These are phyloP conservation scores for Rhipidocladum racemiflorum DNA, from an alignment of 176 grass and related monocot genomes.

Conservation along the genomic window DNA sequence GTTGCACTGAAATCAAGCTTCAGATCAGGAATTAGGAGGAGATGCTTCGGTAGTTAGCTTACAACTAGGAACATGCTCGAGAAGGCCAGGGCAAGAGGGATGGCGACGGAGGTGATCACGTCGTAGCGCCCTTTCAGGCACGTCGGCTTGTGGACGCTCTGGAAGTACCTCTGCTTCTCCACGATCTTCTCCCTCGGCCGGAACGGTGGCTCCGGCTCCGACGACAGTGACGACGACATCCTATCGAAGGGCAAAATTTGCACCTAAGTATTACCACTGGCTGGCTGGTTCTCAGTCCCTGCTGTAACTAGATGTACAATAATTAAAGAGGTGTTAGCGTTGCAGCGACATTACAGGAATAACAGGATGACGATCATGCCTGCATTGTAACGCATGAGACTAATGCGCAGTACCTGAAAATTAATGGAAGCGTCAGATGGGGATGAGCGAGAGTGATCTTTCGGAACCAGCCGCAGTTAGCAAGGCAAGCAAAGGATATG, in stretches of 20 bases:
- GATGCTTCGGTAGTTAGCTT: not conserved
- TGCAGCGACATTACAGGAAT: not conserved
- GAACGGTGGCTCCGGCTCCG: slow-evolving; percentile 60
- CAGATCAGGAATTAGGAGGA: not conserved
- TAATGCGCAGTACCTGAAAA: not conserved
- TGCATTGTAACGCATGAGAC: not conserved
- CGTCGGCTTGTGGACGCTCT: slow-evolving; percentile 57
- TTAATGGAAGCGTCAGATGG: not conserved
- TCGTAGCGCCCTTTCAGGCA: slow-evolving; percentile 74
- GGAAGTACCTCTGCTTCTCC: slow-evolving; percentile 65
- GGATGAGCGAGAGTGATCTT: not conserved
- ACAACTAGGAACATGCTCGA: slow-evolving; percentile 63
- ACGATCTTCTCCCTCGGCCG: slow-evolving; percentile 60
- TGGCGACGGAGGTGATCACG: slow-evolving; percentile 60
- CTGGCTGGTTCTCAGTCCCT: too few species aligned
- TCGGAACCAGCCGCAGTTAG: not conserved
- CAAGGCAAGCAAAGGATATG: not conserved
- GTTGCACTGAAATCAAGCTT: not conserved
- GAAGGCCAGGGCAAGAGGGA: slow-evolving; percentile 63
- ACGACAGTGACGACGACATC: not conserved
- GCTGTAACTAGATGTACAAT: not conserved
- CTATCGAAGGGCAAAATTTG: not conserved
- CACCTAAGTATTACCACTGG: not conserved
- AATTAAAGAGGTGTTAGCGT: not conserved
- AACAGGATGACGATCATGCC: not conserved